These are phyloP conservation scores for Heliocybe sulcata DNA, from an alignment of 1,284 basidiomycete species.

Conservation along the genomic window DNA sequence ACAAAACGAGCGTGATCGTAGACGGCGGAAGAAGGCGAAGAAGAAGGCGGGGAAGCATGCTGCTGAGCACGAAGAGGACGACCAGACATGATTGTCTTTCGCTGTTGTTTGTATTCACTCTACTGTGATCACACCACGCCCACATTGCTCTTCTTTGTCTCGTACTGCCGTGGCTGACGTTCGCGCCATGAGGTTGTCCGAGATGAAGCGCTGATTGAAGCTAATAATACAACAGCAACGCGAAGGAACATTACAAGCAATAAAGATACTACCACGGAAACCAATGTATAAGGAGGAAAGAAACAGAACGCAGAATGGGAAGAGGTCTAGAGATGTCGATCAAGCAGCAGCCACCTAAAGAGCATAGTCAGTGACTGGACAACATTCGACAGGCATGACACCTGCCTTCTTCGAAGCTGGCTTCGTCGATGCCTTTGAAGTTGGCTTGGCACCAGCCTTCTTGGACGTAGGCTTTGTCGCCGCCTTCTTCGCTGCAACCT, in stretches of 20 bases:
- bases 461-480: conserved; percentile 21
- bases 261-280: not conserved
- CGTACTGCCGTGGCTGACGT: not conserved
- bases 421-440: conserved; percentile 3
- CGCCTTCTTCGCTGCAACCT: conserved; percentile 21
- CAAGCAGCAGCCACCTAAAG: not conserved
- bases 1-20: conserved; percentile 64
- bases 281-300: not conserved
- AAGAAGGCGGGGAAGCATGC: conserved; percentile 28
- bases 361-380: not conserved
- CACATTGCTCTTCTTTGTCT: not conserved
- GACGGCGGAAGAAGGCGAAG: conserved; percentile 61
- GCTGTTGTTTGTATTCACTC: too few species aligned
- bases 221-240: not conserved
- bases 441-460: conserved; percentile 9
- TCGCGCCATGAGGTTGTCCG: not conserved
- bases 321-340: not conserved
- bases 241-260: not conserved
- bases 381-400: not conserved
- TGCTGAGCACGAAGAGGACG: conserved; percentile 5
- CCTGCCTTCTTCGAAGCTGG: conserved; percentile 1
- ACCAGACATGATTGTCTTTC: not conserved
- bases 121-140: not conserved
- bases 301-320: not conserved
- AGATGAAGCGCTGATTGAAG: not conserved